Conservation (phyloP, 2,329 filamentous ascomycete species). For the Pleurostoma richardsiae region DNA sequence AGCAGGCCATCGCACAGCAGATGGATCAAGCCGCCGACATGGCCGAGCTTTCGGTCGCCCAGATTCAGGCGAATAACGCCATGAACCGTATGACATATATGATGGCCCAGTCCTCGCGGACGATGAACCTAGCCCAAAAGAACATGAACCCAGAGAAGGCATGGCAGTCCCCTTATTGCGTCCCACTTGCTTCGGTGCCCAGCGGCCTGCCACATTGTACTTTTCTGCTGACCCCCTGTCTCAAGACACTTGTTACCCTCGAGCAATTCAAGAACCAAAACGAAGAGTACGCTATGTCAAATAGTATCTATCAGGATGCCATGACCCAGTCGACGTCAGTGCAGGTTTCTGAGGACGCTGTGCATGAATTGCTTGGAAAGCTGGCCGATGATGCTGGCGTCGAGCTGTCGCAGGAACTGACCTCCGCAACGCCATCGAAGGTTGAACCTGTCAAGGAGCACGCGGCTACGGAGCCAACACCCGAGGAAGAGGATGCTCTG, state of each 20-base stretch:
- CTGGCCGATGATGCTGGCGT: conserved; percentile 85
- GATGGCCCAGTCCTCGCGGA: conserved; percentile 55
- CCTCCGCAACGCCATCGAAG: conserved; percentile 47
- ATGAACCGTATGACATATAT: conserved; percentile 63
- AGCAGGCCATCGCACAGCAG: conserved; percentile 57
- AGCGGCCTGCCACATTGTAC: too few species aligned
- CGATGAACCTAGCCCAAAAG: conserved; percentile 54
- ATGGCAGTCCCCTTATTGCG: conserved; percentile 5
- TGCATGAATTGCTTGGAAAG: conserved; percentile 79
- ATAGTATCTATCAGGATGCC: conserved; percentile 79
- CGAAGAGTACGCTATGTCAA: conserved; percentile 60
- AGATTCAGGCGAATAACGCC: conserved; percentile 60
- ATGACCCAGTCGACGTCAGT: conserved; percentile 72
- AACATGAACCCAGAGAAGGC: conserved; percentile 55
- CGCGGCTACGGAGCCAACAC: conserved; percentile 60
- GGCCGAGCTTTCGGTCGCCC: conserved; percentile 54
- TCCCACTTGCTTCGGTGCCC: neutral
- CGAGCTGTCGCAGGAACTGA: conserved; percentile 72
- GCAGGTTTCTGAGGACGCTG: conserved; percentile 74
- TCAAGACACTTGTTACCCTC: conserved; percentile 52
- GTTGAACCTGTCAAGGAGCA: conserved; percentile 50
- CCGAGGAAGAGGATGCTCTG: conserved; percentile 74
- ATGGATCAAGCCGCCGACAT: conserved; percentile 63
- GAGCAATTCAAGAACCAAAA: conserved; percentile 59
- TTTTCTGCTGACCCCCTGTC: neutral